These are phyloP conservation scores for Ustilago trichophora DNA, from an alignment of 1,284 basidiomycete genomes.

Conservation along the genomic window DNA sequence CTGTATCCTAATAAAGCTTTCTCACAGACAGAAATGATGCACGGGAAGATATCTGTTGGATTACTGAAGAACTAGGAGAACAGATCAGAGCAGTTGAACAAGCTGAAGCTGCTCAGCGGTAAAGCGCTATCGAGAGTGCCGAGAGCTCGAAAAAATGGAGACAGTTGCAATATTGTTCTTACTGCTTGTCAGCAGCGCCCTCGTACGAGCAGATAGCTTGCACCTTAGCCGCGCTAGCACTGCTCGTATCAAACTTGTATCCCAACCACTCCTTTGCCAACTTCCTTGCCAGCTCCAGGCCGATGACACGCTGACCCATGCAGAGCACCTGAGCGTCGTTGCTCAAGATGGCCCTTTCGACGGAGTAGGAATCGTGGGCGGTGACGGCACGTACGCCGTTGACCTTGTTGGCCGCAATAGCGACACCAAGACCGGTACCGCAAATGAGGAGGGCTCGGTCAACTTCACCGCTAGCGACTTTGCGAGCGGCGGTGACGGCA, in stretches of 20 bases:
- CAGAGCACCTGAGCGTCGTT: slow-evolving; percentile 69
- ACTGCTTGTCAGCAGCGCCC: slow-evolving; percentile 43
- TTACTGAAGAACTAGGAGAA: no score
- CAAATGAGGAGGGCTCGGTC: slow-evolving; percentile 69
- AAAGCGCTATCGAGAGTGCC: no score
- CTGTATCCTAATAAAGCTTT: no score
- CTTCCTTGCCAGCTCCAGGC: slow-evolving; percentile 68
- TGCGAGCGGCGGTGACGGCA: slow-evolving; percentile 68
- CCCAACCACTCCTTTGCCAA: slow-evolving; percentile 69
- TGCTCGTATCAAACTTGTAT: slow-evolving; percentile 67
- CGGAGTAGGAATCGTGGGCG: slow-evolving; percentile 69
- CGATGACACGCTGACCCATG: slow-evolving; percentile 69
- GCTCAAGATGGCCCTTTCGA: slow-evolving; percentile 68
- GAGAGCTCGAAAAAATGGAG: no score
- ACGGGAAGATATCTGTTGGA: no score
- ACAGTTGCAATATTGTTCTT: background rate
- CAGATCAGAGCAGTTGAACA: no score
- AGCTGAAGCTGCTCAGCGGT: no score
- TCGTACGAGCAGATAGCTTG: slow-evolving; percentile 64
- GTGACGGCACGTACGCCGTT: slow-evolving; percentile 68
- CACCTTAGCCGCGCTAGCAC: slow-evolving; percentile 68
- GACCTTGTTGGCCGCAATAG: slow-evolving; percentile 68
- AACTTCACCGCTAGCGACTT: slow-evolving; percentile 67
- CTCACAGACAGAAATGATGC: no score
- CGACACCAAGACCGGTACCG: slow-evolving; percentile 69